phyloP scores from a whole-genome alignment of 192 early-diverging fungal genomes.

The Linnemannia schmuckeri region DNA sequence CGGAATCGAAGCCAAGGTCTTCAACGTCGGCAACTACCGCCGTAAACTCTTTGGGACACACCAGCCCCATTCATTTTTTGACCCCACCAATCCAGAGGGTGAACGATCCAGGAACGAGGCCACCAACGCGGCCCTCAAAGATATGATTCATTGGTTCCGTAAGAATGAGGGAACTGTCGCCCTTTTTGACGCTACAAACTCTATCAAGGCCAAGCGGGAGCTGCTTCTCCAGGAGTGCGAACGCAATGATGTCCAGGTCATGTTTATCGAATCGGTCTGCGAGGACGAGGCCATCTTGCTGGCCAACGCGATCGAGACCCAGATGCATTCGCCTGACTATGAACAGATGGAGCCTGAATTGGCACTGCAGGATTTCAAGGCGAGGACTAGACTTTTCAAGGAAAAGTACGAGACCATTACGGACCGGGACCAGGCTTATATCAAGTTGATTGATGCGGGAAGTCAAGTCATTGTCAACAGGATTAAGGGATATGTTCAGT shows the following conservation, averaged over 20 bases:
- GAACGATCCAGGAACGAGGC: constrained; percentile 80
- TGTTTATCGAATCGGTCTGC: constrained; percentile 97
- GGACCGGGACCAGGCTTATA: constrained; percentile 81
- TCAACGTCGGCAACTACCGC: constrained; percentile 98
- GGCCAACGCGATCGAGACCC: constrained; percentile 88
- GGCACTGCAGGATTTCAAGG: constrained; percentile 92
- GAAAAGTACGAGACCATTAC: constrained; percentile 90
- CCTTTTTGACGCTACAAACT: constrained; percentile 98
- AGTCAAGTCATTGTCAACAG: constrained; percentile 91
- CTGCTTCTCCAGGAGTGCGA: constrained; percentile 78
- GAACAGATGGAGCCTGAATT: constrained; percentile 83
- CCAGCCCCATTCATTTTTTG: constrained; percentile 89
- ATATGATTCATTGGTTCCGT: constrained; percentile 94
- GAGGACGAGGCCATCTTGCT: constrained; percentile 88
- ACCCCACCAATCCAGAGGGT: constrained; percentile 83
- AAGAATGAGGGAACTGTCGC: constrained; percentile 85
- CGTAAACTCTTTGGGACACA: constrained; percentile 87
- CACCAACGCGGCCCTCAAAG: constrained; percentile 83
- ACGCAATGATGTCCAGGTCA: constrained; percentile 83
- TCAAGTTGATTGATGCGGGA: constrained; percentile 98
- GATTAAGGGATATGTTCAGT: constrained; percentile 95
- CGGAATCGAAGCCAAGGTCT: constrained; percentile 91
- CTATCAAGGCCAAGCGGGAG: constrained; percentile 83
- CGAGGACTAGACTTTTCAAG: constrained; percentile 92
- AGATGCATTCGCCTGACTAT: constrained; percentile 95